Evolutionary conservation across 495 filamentous ascomycete genomes (phyloP).

Genomic region (Annulohypoxylon bovei): DNA sequence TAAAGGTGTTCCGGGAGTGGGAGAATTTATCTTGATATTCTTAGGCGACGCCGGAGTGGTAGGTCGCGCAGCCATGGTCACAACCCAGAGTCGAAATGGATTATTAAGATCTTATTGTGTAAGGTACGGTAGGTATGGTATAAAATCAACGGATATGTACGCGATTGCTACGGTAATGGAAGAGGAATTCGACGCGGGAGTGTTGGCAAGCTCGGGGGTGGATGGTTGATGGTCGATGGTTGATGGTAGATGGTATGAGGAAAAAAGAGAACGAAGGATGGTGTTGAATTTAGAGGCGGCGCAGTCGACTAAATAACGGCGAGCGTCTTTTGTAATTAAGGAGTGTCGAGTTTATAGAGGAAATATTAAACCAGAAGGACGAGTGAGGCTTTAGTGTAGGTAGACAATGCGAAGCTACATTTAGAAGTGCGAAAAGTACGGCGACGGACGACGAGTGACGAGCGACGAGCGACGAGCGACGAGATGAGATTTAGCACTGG

Average conservation of each 20-base stretch:
- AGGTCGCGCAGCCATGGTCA: conserved; percentile 55
- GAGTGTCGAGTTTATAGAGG: background rate
- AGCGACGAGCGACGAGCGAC: background rate
- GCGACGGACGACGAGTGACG: background rate
- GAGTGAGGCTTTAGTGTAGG: conserved; percentile 1
- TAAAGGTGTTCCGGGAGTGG: conserved; percentile 60
- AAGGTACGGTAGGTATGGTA: background rate
- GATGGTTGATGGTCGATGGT: background rate
- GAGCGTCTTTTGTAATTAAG: background rate
- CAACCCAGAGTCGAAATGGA: background rate
- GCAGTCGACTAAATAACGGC: background rate
- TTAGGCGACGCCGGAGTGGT: conserved; percentile 64
- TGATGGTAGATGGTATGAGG: background rate
- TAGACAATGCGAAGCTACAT: background rate
- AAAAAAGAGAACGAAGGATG: background rate
- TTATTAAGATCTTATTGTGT: background rate
- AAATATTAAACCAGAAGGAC: background rate
- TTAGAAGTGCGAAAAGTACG: background rate
- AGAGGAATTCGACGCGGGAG: background rate
- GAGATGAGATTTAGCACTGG: background rate
- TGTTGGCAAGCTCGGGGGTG: conserved; percentile 1
- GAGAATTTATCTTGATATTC: conserved; percentile 60
- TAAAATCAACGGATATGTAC: background rate
- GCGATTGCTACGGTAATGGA: background rate
- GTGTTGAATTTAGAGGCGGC: conserved; percentile 2